Base-by-base conservation (phyloP, 2,329 filamentous ascomycete genomes). In the Ophiostoma novo-ulmi region DNA sequence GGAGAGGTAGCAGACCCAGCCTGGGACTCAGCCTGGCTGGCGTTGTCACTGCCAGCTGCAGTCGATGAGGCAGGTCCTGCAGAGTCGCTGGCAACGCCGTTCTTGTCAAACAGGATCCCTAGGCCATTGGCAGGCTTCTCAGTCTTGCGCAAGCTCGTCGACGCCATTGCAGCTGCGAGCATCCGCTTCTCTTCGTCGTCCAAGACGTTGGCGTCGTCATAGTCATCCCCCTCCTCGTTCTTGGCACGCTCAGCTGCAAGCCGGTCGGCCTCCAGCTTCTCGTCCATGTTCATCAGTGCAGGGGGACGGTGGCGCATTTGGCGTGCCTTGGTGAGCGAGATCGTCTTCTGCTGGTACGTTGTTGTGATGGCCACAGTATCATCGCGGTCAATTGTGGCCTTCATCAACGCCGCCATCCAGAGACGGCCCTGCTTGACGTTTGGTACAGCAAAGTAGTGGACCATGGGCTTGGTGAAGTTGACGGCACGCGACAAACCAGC, bases 371-470 rank as follows among this genome's bases (percentile, higher is more conserved):
- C 87, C 73, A 91, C 87, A 4, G 87, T 87, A 76, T 91, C 88
- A 75, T 99, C 95, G 72, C 94, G 90, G 78, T 98, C 94, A 76
- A 99, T 99, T 1, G 95, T 99, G 13, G 95, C 95, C 81, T 99
- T 99, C 92, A 99, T 97, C 69, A 99, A 82, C 6, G 95, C 95
- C 5, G 93, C 95, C 95, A 99, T 99, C 95, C 95, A 99, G 58
- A 96, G 82, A 14, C 95, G 89, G 20, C 95, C 95, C 77, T 95
- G 88, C 76, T 92, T 89, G 71, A 97, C 83, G 76, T 91, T 97
- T 69, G 96, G 94, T 31, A 97, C 93, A 5, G 96, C 95, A 79
- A 99, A 99, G 79, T 97, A 98, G 79, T 99, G 95, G 55, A 97
- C 92, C 10, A 93, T 95, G 5, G 95, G 95, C 79, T 97, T 97